Conservation (phyloP, 768 basidiomycete genomes). For the Ephemerocybe angulata region DNA sequence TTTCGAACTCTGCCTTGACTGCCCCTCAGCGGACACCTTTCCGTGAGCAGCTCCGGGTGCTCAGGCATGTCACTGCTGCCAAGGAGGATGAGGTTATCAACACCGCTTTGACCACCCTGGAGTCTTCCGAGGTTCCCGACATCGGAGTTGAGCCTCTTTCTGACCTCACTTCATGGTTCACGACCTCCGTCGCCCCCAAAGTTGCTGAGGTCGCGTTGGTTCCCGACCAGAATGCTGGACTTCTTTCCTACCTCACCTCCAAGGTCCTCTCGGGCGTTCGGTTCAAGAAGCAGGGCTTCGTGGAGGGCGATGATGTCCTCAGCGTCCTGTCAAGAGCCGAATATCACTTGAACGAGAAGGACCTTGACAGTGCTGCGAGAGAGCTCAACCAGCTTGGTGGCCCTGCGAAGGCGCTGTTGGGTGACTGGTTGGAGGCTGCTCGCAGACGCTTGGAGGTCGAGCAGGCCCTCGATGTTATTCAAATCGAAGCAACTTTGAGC, state of each 20-base stretch:
- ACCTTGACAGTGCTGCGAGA: slow-evolving; percentile 82
- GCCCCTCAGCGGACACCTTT: slow-evolving; percentile 75
- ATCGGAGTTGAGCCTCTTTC: slow-evolving; percentile 85
- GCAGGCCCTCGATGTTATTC: slow-evolving; percentile 86
- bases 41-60: slow-evolving; percentile 81
- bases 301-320: slow-evolving; percentile 77
- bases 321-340: slow-evolving; percentile 88
- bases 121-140: slow-evolving; percentile 70
- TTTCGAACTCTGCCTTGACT: slow-evolving; percentile 60
- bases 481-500: slow-evolving; percentile 79
- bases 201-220: slow-evolving; percentile 89
- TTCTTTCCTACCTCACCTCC: slow-evolving; percentile 85
- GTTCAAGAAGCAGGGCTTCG: slow-evolving; percentile 79
- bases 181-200: slow-evolving; percentile 74
- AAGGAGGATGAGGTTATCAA: slow-evolving; percentile 67
- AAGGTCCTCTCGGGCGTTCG: slow-evolving; percentile 67
- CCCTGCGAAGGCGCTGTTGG: slow-evolving; percentile 65
- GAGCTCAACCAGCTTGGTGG: slow-evolving; percentile 91
- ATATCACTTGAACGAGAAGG: slow-evolving; percentile 86
- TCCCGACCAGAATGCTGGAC: slow-evolving; percentile 84
- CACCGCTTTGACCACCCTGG: slow-evolving; percentile 65
- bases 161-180: slow-evolving; percentile 90
- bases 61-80: slow-evolving; percentile 69
- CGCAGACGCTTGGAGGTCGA: slow-evolving; percentile 84
- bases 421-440: slow-evolving; percentile 91